Conservation (phyloP, 2,329 filamentous ascomycete species). For the Penicillium sp. region DNA sequence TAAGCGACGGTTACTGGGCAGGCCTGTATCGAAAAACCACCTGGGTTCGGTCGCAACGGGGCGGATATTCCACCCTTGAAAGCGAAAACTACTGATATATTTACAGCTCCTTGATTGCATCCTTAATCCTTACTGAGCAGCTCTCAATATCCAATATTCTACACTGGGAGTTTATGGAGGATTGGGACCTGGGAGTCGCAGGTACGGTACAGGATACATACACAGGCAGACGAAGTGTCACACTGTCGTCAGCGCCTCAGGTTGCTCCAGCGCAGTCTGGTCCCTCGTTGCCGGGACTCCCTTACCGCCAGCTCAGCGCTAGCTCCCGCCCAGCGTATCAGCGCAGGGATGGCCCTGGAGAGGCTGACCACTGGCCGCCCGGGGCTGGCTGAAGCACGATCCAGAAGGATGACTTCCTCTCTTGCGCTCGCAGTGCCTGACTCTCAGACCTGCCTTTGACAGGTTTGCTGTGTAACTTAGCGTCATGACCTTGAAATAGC, state of each 20-base stretch:
- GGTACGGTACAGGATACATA: conserved; percentile 7
- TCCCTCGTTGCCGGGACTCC: conserved; percentile 44
- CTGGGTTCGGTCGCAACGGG: conserved; percentile 14
- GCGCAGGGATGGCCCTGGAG: conserved; percentile 18
- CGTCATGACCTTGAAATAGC: neutral
- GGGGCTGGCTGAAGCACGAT: conserved; percentile 30
- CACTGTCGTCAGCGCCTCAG: conserved; percentile 5
- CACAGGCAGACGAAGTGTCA: conserved; percentile 4
- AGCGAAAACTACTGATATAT: neutral
- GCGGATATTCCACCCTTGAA: neutral
- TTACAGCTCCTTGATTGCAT: neutral
- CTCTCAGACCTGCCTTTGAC: conserved; percentile 20
- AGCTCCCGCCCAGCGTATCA: conserved; percentile 42
- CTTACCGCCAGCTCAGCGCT: conserved; percentile 42
- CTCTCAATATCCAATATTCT: neutral
- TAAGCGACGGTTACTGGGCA: conserved; percentile 23
- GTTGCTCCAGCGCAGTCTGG: conserved; percentile 2
- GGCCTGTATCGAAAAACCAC: neutral
- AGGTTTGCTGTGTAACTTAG: conserved; percentile 21
- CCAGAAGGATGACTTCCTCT: conserved; percentile 18
- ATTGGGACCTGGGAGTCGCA: conserved; percentile 1
- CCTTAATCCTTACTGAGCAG: conserved; percentile 10
- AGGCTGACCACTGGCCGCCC: conserved; percentile 18
- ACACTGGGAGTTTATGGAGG: neutral
- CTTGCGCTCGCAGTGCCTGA: conserved; percentile 7